These are phyloP conservation scores for Whalleya microplaca DNA, from an alignment of 2,329 filamentous ascomycete species.

Conservation along the genomic window DNA sequence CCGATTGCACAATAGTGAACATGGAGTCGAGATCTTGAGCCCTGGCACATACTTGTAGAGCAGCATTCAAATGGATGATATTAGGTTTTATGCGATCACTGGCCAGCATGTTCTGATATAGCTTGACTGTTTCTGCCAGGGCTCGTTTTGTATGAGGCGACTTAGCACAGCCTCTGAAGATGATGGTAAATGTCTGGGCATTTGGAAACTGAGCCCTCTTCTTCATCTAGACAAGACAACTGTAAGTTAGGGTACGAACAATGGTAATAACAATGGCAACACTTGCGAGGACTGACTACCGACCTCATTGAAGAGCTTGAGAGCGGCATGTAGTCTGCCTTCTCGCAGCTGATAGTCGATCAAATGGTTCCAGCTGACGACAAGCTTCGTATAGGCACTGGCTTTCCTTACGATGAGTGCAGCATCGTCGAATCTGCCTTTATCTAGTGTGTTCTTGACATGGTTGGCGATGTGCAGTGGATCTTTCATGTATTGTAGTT, in stretches of 20 bases:
- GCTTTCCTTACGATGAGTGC: constrained; percentile 68
- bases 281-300: constrained; percentile 51
- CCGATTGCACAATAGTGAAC: constrained; percentile 74
- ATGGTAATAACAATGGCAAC: constrained; percentile 16
- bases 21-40: constrained; percentile 78
- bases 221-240: constrained; percentile 70
- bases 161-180: constrained; percentile 74
- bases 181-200: constrained; percentile 79
- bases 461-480: constrained; percentile 73
- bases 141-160: constrained; percentile 62
- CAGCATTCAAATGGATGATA: constrained; percentile 84
- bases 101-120: constrained; percentile 76
- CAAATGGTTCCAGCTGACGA: constrained; percentile 87
- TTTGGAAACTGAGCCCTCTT: constrained; percentile 84
- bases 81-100: constrained; percentile 69
- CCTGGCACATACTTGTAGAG: constrained; percentile 79
- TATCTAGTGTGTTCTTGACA: constrained; percentile 62
- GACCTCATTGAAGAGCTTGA: constrained; percentile 84
- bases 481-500: constrained; percentile 68
- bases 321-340: constrained; percentile 62
- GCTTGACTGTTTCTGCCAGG: constrained; percentile 68
- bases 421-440: constrained; percentile 68
- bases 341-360: constrained; percentile 71
- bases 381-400: constrained; percentile 65
- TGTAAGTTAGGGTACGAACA: constrained; percentile 40